A percentile compares a stretch with the other conserved stretches of the same genome.
phyloP scores from a whole-genome alignment of 805 yeast genomes.

The Candida silvatica region DNA sequence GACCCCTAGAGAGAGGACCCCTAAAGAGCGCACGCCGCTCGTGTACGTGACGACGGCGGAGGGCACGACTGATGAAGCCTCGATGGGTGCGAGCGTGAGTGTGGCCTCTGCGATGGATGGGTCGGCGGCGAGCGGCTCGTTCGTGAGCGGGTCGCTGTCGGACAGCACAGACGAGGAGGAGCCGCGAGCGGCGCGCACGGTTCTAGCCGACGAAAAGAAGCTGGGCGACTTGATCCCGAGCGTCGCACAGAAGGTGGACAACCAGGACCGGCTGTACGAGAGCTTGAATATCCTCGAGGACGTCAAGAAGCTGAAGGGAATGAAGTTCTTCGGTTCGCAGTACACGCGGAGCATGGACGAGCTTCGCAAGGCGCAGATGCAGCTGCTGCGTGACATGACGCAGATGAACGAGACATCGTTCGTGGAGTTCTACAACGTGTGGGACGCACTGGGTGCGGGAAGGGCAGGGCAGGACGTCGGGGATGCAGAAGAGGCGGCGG shows the following conservation, averaged over 20 bases:
- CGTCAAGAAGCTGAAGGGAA: conserved; percentile 48
- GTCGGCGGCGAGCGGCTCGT: too few species aligned
- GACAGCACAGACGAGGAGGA: too few species aligned
- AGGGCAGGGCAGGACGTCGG: not conserved
- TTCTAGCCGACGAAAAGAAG: not conserved
- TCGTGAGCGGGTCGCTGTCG: too few species aligned
- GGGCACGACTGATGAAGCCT: too few species aligned
- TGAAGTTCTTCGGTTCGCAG: conserved; percentile 41
- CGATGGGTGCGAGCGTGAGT: too few species aligned
- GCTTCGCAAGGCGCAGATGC: conserved; percentile 49
- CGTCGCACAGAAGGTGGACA: conserved; percentile 50
- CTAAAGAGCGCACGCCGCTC: too few species aligned
- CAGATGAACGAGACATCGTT: conserved; percentile 20
- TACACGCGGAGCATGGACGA: conserved; percentile 44
- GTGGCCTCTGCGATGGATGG: too few species aligned
- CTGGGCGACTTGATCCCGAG: conserved; percentile 39
- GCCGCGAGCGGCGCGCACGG: too few species aligned
- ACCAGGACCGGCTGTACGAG: conserved; percentile 77
- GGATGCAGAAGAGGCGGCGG: not conserved
- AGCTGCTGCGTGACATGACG: conserved; percentile 33
- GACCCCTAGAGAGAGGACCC: too few species aligned
- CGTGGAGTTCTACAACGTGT: conserved; percentile 21
- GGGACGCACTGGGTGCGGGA: conserved; percentile 14
- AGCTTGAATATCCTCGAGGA: conserved; percentile 82
- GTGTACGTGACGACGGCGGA: too few species aligned